Conservation (phyloP, 1,139 yeast genomes). For the Meyerozyma smithsonii region DNA sequence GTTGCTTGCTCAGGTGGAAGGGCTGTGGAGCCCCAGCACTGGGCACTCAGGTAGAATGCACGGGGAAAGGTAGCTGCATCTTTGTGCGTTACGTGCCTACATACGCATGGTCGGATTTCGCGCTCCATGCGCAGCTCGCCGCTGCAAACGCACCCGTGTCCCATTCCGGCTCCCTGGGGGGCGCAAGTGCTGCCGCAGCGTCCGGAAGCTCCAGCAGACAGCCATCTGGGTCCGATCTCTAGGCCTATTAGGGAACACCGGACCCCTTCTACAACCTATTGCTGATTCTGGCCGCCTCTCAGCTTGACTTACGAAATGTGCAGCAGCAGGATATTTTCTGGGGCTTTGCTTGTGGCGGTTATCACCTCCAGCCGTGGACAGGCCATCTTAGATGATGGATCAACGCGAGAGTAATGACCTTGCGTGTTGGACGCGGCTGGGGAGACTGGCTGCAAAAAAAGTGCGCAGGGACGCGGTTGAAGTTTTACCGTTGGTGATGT, state of each 20-base stretch:
- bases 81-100: not conserved
- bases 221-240: not conserved
- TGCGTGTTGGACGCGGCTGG: not conserved
- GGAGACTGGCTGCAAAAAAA: not conserved
- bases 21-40: not conserved
- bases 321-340: not conserved
- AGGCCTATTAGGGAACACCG: not conserved
- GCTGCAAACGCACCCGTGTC: slow-evolving; percentile 2
- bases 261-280: not conserved
- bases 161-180: slow-evolving; percentile 1
- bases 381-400: slow-evolving; percentile 1
- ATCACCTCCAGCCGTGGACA: not conserved
- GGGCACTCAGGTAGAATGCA: slow-evolving; percentile 1
- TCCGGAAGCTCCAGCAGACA: not conserved
- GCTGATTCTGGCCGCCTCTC: slow-evolving; percentile 1
- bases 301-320: not conserved
- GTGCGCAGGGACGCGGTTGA: not conserved
- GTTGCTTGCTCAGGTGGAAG: not conserved
- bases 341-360: not conserved
- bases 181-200: not conserved
- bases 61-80: not conserved
- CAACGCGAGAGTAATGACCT: slow-evolving; percentile 1
- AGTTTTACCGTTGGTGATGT: not conserved
- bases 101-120: too few species aligned
- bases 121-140: not conserved